phyloP scores from a whole-genome alignment of 345 rosid genomes.

The Rhodomyrtus tomentosa region DNA sequence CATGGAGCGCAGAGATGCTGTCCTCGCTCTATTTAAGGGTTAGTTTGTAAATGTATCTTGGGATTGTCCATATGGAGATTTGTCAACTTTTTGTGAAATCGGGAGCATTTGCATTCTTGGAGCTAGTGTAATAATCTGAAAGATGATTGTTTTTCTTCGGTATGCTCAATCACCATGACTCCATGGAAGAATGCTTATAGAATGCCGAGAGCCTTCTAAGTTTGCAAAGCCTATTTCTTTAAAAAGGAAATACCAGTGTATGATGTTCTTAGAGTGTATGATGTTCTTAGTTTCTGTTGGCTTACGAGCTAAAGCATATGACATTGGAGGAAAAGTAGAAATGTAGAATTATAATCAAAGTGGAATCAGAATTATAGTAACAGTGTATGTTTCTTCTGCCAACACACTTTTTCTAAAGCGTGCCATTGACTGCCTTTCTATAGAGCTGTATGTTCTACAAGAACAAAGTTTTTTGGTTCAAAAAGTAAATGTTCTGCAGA shows the following conservation, averaged over 20 bases:
- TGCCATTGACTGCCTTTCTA: background rate
- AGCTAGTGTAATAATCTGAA: background rate
- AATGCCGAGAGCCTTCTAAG: background rate
- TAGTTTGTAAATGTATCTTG: background rate
- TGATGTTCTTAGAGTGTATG: background rate
- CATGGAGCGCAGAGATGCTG: background rate
- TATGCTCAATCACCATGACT: background rate
- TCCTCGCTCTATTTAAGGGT: background rate
- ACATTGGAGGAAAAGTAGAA: background rate
- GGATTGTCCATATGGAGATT: background rate
- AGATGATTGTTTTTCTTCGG: background rate
- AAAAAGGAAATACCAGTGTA: background rate
- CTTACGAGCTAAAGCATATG: background rate
- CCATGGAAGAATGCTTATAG: background rate
- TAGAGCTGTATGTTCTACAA: background rate
- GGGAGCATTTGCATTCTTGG: background rate
- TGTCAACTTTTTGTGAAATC: background rate
- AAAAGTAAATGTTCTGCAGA: slow-evolving; percentile 23
- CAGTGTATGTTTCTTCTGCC: background rate
- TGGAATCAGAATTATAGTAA: background rate
- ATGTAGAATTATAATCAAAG: background rate
- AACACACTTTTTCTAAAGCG: background rate
- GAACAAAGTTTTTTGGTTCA: background rate
- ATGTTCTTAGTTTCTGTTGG: background rate
- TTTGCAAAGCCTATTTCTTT: background rate